Evolutionary conservation across 1,139 yeast genomes (phyloP), one percentile per base, ranked within the genome.

Genomic region (Yamadazyma trypodendri): DNA sequence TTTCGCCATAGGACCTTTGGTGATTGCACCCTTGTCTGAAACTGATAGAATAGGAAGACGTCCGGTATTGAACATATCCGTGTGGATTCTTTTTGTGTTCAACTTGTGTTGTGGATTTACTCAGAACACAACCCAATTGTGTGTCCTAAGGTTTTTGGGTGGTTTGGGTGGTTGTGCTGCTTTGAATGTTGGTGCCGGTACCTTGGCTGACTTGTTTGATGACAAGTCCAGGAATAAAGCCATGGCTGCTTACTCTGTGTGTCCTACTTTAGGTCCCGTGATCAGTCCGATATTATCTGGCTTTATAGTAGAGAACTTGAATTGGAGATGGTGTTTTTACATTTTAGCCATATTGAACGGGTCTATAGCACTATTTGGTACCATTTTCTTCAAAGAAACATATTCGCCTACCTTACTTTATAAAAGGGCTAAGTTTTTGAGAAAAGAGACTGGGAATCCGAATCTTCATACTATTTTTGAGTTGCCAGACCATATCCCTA

Each of bases 101-200:
- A 78, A 78, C 48, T 52, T 81, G 31, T 82, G 79, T 6, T 78
- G 85, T 54, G 84, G 77, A 1, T 62, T 77, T 34, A 61, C 79
- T 4, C 64, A 74, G 30, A 76, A 66, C 31, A 67, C 75, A 0
- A 68, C 79, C 1, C 82, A 79, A 45, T 60, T 82, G 52, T 66
- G 81, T 44, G 72, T 80, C 4, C 73, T 77, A 39, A 63, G 87
- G 31, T 75, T 80, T 37, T 51, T 81, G 7, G 84, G 84, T 1
- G 88, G 88, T 2, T 56, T 74, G 21, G 79, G 81, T n/a, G 84
- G 83, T 3, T 75, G 81, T 39, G 81, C 84, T 1, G 79, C 86
- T 1, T 59, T 81, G 33, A 76, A 79, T 37, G 81, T 80, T n/a
- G 84, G 85, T n/a, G 85, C 84, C 1, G 88, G 87, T 23, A 73